These are phyloP conservation scores for Babesia gibsoni DNA, from an alignment of 169 alveolate genomes.

Conservation along the genomic window DNA sequence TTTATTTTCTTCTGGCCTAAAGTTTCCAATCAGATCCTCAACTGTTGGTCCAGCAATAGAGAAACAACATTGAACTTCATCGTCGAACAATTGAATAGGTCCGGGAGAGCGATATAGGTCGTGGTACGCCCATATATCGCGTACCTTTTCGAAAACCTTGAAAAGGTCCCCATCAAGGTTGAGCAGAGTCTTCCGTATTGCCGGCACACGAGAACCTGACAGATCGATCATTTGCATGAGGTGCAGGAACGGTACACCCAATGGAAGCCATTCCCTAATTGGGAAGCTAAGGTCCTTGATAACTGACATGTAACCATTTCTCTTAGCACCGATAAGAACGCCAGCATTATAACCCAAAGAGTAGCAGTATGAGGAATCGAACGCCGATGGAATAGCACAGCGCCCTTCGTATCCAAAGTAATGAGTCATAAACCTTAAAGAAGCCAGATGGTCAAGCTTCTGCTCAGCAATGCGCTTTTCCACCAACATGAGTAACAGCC, in stretches of 20 bases:
- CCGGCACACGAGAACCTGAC: conserved; percentile 66
- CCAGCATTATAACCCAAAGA: conserved; percentile 95
- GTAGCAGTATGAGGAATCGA: conserved; percentile 97
- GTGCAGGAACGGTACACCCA: conserved; percentile 80
- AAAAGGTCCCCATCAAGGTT: conserved; percentile 91
- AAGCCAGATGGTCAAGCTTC: conserved; percentile 63
- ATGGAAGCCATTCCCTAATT: conserved; percentile 88
- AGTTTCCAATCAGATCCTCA: conserved; percentile 45
- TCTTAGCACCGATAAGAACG: conserved; percentile 82
- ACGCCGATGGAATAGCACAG: conserved; percentile 95
- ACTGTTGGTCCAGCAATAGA: conserved; percentile 39
- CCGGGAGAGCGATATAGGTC: conserved; percentile 95
- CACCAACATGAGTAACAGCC: conserved; percentile 90
- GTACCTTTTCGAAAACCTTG: conserved; percentile 85
- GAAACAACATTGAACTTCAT: conserved; percentile 75
- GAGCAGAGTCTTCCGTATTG: conserved; percentile 91
- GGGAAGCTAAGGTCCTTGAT: conserved; percentile 83
- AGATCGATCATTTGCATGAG: conserved; percentile 76
- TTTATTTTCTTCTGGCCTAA: not conserved
- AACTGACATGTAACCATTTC: conserved; percentile 93
- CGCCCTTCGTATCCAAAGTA: conserved; percentile 99
- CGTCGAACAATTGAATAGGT: conserved; percentile 88
- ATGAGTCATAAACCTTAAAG: conserved; percentile 80
- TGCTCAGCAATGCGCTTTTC: conserved; percentile 68
- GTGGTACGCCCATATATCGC: conserved; percentile 90